phyloP scores from a whole-genome alignment of 495 filamentous ascomycete species.

The Lindgomyces ingoldianus region DNA sequence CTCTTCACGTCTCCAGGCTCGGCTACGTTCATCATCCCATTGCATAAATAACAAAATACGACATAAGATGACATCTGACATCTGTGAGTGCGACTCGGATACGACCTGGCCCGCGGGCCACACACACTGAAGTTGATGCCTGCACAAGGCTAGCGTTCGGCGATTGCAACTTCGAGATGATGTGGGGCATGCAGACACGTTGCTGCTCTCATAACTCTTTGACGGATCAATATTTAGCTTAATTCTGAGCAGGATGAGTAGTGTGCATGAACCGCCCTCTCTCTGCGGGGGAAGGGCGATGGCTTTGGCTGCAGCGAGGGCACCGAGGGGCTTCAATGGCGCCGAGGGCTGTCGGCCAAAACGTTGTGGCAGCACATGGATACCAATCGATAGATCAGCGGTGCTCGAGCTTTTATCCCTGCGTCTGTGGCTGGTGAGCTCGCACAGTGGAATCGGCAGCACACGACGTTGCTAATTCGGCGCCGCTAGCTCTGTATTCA shows the following conservation, averaged over 20 bases:
- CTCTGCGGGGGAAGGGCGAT: neutral
- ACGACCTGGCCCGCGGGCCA: neutral
- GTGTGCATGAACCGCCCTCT: neutral
- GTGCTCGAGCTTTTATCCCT: neutral
- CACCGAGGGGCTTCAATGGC: no score
- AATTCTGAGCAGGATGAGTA: neutral
- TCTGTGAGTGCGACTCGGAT: neutral
- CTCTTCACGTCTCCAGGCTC: no score
- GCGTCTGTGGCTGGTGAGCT: neutral
- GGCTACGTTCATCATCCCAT: neutral
- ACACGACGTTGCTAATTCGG: neutral
- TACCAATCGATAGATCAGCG: neutral
- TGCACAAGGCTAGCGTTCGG: neutral
- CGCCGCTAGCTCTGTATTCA: no score
- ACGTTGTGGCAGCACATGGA: no score
- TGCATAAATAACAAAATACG: neutral
- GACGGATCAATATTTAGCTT: neutral
- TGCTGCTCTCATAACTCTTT: neutral
- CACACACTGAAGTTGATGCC: neutral
- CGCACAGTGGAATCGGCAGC: neutral
- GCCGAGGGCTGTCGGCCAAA: no score
- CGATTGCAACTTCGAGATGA: neutral
- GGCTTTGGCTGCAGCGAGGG: neutral
- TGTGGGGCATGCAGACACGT: neutral
- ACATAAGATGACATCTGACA: neutral